Percentiles rank a stretch among this genome's conserved stretches.
Conservation (phyloP, 2,329 filamentous ascomycete species). For the Talaromyces sp. region DNA sequence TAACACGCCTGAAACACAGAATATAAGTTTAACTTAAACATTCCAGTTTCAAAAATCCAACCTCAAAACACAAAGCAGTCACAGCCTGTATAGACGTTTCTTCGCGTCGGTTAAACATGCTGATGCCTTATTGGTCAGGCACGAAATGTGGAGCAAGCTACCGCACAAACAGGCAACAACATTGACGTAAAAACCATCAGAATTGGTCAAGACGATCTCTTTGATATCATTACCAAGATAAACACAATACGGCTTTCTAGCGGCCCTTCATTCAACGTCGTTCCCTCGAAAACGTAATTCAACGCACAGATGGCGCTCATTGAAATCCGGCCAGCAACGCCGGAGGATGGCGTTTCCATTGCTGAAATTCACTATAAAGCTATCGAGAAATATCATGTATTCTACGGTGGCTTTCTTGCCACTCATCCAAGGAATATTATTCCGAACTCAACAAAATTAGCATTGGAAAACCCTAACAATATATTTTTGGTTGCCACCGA, state of each 20-base stretch:
- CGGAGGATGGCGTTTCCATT: neutral
- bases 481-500: constrained; percentile 5
- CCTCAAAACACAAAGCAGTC: neutral
- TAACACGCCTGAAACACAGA: too few species aligned
- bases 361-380: constrained; percentile 1
- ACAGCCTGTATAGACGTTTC: neutral
- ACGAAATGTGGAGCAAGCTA: neutral
- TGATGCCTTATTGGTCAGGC: neutral
- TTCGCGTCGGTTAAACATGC: neutral
- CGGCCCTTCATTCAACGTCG: neutral
- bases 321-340: neutral
- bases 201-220: neutral
- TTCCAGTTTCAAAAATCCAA: neutral
- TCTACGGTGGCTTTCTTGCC: constrained; percentile 1
- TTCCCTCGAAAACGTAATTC: neutral
- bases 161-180: neutral
- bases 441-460: neutral
- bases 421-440: neutral
- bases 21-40: neutral
- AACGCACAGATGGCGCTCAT: neutral
- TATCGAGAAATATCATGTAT: constrained; percentile 1
- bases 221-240: neutral
- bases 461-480: neutral
- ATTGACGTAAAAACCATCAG: neutral
- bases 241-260: neutral